Evolutionary conservation across 106 monocot genomes (phyloP).

Genomic region (Phalaenopsis aphrodite): DNA sequence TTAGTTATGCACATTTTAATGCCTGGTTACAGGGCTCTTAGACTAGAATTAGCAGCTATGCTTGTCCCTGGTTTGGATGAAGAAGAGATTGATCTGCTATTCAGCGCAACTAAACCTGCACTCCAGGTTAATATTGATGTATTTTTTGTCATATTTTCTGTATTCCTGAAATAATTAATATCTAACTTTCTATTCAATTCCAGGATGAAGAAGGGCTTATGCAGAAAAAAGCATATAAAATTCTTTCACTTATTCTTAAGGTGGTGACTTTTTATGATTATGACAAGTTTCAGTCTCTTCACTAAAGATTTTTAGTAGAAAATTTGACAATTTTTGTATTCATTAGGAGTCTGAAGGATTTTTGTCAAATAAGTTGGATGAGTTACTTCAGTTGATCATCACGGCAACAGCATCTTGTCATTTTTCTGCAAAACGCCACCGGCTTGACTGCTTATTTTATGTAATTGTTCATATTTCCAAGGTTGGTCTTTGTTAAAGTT

Average conservation of each 20-base stretch:
- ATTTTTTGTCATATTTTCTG: constrained; percentile 5
- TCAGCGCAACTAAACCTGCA: constrained; percentile 55
- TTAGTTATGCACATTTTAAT: background rate
- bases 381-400: constrained; percentile 52
- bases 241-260: constrained; percentile 79
- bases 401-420: constrained; percentile 50
- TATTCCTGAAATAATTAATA: background rate
- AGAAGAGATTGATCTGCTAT: constrained; percentile 48
- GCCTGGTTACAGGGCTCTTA: constrained; percentile 41
- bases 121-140: constrained; percentile 39
- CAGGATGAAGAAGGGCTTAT: constrained; percentile 73
- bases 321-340: background rate
- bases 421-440: constrained; percentile 77
- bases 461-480: constrained; percentile 61
- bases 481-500: constrained; percentile 27
- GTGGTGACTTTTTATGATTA: constrained; percentile 19
- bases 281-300: background rate
- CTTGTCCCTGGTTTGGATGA: constrained; percentile 69
- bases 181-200: background rate
- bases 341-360: constrained; percentile 54
- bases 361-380: constrained; percentile 52
- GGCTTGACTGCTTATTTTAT: constrained; percentile 75
- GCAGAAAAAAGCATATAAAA: constrained; percentile 95
- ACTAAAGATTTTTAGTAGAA: background rate
- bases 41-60: constrained; percentile 69